Evolutionary conservation across 768 basidiomycete genomes (phyloP), one percentile per base, ranked within the genome.

Genomic region (Suillus subalutaceus): DNA sequence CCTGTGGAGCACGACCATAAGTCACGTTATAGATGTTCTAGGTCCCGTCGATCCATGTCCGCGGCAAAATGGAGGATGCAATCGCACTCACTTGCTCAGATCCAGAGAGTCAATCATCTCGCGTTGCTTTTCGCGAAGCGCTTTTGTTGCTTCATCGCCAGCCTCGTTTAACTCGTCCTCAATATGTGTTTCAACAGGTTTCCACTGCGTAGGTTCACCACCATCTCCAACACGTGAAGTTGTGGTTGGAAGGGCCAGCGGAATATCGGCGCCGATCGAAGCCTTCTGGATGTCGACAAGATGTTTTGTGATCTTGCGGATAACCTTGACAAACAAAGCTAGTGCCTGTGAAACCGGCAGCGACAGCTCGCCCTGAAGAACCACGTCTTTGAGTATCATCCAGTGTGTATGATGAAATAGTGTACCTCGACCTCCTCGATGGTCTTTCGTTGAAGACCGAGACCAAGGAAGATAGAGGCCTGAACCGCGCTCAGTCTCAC

Each of bases 81-180:
- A 50, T 20, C 52, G 60, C 56, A 84, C 93, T 85, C 74, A 98
- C 95, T 91, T 90, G 79, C 83, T 87, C 66, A 98, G 79, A 79
- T 98, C 95, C 38, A 99, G 83, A 26, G 92, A 86, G 69, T 94
- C 89, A 59, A 99, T 89, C 83, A 98, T 88, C 77, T 92, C 91
- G 30, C 90, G 83, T 78, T 98, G 96, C 76, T 90, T 86, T 79
- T 91, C 90, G 38, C 80, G 76, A 69, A 87, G 78, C 65, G 71
- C 71, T 58, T 74, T 78, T 61, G 90, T 82, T 60, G 85, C 90
- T 68, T 86, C 85, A 67, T 88, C 85, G 0, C 92, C 96, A 0
- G 92, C 95, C 67, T 90, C 89, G 26, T 91, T 82, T 15, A 94
- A 79, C 72, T 96, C 93, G 9, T 88, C 85, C 55, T 88, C 86